Evolutionary conservation across 1,139 yeast species (phyloP), one percentile per base, ranked within the genome.

Genomic region (Blastobotrys aristatus): DNA sequence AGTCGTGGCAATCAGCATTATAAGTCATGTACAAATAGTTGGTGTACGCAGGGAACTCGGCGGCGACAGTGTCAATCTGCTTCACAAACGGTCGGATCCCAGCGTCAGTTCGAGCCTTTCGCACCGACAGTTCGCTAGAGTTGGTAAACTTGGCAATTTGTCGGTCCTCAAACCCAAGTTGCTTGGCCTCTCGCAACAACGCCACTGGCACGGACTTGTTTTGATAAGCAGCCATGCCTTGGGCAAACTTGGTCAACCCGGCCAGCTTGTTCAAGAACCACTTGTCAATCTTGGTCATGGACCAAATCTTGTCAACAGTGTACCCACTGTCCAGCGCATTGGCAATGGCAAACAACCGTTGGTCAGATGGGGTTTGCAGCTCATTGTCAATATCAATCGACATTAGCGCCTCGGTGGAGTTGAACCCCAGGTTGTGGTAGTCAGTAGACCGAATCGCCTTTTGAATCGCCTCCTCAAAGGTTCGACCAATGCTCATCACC

Each of bases 1-100:
- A 82, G 69, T 92, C 98, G 55, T 86, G 86, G 48, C 87, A 74
- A 61, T 86, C 89, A 51, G 97, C 98, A 66, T 89, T 92, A 75
- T 92, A 92, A 40, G 98, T 92, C 69, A 89, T 79, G 74, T 92
- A 92, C 68, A 92, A 77, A 71, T 92, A 92, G 74, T 92, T 92
- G 64, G 98, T 92, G 73, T 71, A 80, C 44, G 97, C 97, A 48
- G 98, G 98, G 82, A 92, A 92, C 70, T 92, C 98, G 47, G 98
- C 98, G 49, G 98, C 98, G 60, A 92, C 96, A 32, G 98, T 92
- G 74, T 92, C 98, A 62, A 92, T 92, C 72, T 90, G 96, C 71
- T 92, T 92, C 57, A 90, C 97, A 66, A 86, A 88, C 61, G 98
- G 98, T 56, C 82, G 72, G 56, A 92, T 82, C 52, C 95, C 95